Evolutionary conservation across 164 flowering plant species (phyloP).

Genomic region (Magnolia kwangsiensis): DNA sequence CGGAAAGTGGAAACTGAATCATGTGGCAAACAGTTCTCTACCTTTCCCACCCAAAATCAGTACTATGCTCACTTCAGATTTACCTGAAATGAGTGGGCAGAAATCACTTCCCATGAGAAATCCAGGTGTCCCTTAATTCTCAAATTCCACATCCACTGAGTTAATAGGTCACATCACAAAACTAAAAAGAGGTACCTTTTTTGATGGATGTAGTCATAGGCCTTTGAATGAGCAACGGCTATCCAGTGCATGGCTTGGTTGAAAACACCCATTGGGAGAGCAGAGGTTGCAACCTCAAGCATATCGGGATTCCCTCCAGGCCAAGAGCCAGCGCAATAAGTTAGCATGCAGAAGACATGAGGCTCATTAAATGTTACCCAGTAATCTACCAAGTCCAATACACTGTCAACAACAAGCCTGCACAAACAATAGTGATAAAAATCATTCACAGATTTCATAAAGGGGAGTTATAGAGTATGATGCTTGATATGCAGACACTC

Average conservation of each 20-base stretch:
- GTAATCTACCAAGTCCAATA: conserved; percentile 80
- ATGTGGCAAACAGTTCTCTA: background rate
- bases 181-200: conserved; percentile 39
- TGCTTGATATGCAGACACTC: too few relatives aligned
- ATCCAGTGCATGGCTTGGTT: conserved; percentile 89
- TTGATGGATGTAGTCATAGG: conserved; percentile 82
- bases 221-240: conserved; percentile 79
- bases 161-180: background rate
- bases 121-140: background rate
- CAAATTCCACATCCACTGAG: background rate
- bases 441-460: background rate
- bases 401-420: conserved; percentile 86
- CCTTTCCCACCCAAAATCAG: background rate
- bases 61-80: background rate
- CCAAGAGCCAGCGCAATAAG: conserved; percentile 99
- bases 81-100: background rate
- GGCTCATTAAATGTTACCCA: conserved; percentile 99
- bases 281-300: conserved; percentile 90
- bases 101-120: background rate
- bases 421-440: conserved; percentile 14
- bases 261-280: conserved; percentile 86
- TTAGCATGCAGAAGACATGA: conserved; percentile 87
- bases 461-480: too few relatives aligned
- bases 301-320: conserved; percentile 96
- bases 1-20: background rate